Evolutionary conservation across 306 rosid species (phyloP).

Genomic region (Fragaria nilgerrensis): DNA sequence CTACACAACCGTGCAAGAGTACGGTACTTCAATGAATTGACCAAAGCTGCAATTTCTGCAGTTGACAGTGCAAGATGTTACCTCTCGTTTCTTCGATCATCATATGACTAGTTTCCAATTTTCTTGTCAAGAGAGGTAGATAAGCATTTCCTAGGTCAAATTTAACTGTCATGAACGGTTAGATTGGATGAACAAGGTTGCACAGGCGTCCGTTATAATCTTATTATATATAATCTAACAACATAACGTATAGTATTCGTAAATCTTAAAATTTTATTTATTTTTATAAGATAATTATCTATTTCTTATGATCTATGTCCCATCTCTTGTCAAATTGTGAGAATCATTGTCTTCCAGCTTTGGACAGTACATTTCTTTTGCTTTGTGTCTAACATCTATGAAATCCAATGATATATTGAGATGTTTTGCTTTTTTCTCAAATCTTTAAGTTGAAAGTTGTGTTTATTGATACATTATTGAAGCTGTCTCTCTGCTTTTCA

Average conservation of each 20-base stretch:
- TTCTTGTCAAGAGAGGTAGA: background rate
- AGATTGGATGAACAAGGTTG: too few relatives aligned
- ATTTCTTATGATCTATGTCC: background rate
- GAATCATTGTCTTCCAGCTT: constrained; percentile 39
- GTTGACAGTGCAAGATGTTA: constrained; percentile 23
- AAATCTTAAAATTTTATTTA: too few relatives aligned
- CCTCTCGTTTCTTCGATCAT: constrained; percentile 23
- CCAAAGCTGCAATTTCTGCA: constrained; percentile 40
- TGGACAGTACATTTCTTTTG: constrained; percentile 23
- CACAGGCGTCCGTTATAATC: too few relatives aligned
- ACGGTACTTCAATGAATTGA: constrained; percentile 28
- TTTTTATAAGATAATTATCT: too few relatives aligned
- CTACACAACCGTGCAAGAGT: background rate
- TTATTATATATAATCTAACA: too few relatives aligned
- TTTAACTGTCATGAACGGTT: too few relatives aligned
- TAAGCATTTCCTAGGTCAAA: background rate
- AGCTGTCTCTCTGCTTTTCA: constrained; percentile 24
- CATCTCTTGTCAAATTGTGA: constrained; percentile 22
- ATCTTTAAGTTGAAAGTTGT: constrained; percentile 25
- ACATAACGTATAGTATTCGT: too few relatives aligned
- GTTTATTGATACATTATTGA: constrained; percentile 12
- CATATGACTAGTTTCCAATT: constrained; percentile 14
- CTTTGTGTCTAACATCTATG: constrained; percentile 26
- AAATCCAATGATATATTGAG: background rate
- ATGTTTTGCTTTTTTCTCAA: constrained; percentile 14